Conservation (phyloP, 768 basidiomycete genomes). For the Phaeotremella fagi region DNA sequence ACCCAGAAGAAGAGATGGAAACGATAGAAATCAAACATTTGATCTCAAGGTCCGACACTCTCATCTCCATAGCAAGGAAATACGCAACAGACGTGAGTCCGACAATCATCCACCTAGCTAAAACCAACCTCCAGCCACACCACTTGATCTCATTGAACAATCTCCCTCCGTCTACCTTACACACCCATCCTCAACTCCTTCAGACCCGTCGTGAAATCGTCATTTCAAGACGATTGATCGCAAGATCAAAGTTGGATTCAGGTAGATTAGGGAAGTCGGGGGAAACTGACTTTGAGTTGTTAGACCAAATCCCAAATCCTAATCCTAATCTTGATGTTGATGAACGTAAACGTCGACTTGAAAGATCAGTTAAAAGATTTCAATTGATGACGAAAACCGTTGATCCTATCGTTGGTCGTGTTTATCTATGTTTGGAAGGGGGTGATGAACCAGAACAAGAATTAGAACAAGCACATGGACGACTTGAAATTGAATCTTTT, state of each 20-base stretch:
- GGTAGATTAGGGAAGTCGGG: constrained; percentile 23
- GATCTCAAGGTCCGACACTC: constrained; percentile 28
- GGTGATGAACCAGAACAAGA: constrained; percentile 9
- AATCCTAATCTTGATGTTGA: too few relatives aligned
- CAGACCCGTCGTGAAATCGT: constrained; percentile 35
- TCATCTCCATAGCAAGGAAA: constrained; percentile 27
- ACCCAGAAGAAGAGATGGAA: constrained; percentile 15
- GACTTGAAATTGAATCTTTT: too few relatives aligned
- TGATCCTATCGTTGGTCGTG: constrained; percentile 31
- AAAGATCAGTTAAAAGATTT: constrained; percentile 37
- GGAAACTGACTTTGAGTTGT: too few relatives aligned
- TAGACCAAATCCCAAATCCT: too few relatives aligned
- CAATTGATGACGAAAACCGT: constrained; percentile 43
- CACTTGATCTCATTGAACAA: constrained; percentile 38
- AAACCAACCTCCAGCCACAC: constrained; percentile 34
- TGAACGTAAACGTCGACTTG: too few relatives aligned
- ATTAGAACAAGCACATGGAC: too few relatives aligned
- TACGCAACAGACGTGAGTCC: constrained; percentile 46
- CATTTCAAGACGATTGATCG: constrained; percentile 26
- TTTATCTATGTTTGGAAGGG: constrained; percentile 25
- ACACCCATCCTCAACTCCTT: constrained; percentile 34
- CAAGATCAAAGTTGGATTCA: too few relatives aligned
- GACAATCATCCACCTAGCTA: background rate
- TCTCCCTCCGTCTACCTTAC: constrained; percentile 33
- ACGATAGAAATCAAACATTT: constrained; percentile 33